Conservation (phyloP, 1,139 yeast genomes). For the Blastobotrys capitulatus region DNA sequence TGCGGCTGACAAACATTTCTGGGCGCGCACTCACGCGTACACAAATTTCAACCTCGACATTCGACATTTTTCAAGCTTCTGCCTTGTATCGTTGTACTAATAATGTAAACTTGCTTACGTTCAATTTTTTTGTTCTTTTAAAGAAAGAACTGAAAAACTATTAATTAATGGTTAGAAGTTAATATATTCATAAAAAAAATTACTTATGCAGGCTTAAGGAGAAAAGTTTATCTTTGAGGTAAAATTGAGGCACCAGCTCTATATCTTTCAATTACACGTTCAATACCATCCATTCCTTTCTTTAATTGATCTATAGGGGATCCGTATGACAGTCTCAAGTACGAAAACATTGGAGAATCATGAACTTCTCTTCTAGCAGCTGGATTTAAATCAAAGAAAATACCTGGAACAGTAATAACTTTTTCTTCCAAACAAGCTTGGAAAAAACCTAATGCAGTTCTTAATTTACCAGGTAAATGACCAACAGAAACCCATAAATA, state of each 20-base stretch:
- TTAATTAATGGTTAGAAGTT: no score
- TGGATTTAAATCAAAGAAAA: constrained; percentile 61
- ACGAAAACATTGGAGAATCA: constrained; percentile 61
- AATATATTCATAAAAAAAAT: no score
- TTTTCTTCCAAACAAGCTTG: constrained; percentile 62
- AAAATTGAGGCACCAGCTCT: constrained; percentile 15
- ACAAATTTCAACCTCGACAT: no score
- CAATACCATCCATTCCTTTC: constrained; percentile 64
- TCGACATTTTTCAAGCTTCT: no score
- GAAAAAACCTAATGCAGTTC: constrained; percentile 61
- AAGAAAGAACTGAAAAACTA: no score
- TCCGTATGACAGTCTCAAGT: constrained; percentile 59
- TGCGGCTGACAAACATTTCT: no score
- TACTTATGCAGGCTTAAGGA: no score
- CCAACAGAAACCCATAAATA: constrained; percentile 59
- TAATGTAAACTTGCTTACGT: no score
- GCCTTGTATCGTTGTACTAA: no score
- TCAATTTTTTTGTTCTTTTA: no score
- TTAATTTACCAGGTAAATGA: constrained; percentile 54
- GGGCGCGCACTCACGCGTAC: no score
- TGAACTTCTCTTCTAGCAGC: constrained; percentile 55
- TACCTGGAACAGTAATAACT: constrained; percentile 63
- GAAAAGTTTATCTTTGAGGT: constrained; percentile 16
- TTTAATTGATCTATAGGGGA: constrained; percentile 53
- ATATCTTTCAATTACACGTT: constrained; percentile 44